Conservation (phyloP, 192 early-diverging fungal species). For the Neocallimastix lanati region DNA sequence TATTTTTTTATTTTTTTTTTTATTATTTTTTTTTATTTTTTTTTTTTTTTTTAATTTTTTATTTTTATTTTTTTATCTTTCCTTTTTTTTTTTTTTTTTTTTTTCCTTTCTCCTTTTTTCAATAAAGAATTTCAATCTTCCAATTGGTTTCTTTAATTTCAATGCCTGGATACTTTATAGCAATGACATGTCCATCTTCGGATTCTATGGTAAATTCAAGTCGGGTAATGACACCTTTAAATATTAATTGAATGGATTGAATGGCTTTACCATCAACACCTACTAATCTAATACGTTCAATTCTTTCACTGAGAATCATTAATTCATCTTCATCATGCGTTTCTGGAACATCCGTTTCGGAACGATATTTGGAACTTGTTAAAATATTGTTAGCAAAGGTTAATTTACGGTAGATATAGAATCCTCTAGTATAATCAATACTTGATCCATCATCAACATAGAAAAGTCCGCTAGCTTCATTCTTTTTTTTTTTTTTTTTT, state of each 20-base stretch:
- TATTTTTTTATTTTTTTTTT: too few relatives aligned
- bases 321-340: background rate
- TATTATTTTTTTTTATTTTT: too few relatives aligned
- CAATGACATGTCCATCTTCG: background rate
- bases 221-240: background rate
- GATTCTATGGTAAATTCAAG: background rate
- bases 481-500: constrained; percentile 12
- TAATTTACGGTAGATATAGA: constrained; percentile 41
- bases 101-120: background rate
- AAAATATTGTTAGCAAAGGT: background rate
- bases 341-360: background rate
- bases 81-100: too few relatives aligned
- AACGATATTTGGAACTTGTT: background rate
- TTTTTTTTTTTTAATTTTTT: too few relatives aligned
- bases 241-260: background rate
- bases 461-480: constrained; percentile 51
- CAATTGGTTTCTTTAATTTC: background rate
- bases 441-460: constrained; percentile 85
- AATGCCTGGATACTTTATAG: background rate
- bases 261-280: background rate
- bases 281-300: background rate
- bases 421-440: constrained; percentile 47
- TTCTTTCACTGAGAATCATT: background rate
- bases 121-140: background rate
- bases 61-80: too few relatives aligned